Base-by-base conservation (phyloP, 345 rosid species). In the Hirschfeldia incana region DNA sequence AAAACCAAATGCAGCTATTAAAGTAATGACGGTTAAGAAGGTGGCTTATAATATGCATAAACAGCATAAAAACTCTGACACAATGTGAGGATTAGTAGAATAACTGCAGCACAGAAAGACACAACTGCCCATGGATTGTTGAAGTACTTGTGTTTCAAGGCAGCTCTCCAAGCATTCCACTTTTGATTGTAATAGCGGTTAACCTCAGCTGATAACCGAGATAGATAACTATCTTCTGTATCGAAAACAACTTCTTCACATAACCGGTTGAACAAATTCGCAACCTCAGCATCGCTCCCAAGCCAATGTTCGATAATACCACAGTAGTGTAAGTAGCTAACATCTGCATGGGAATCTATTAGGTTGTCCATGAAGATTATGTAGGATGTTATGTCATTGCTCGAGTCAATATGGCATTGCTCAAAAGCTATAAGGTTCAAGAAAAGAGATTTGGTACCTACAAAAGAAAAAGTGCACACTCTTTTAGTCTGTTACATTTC, bases 161-260 rank as follows among this genome's bases (percentile, higher is more conserved):
- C 86, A 3, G 95, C 95, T 1, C 86, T 85, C 98, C 95, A 91
- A 58, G 94, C 83, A 69, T 94, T 92, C 97, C 98, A 94, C 83
- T 81, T 82, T 59, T 88, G 91, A 64, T 91, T 85, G 70, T 90
- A 91, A 39, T 90, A 87, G 3, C 78, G 81, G 74, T 91, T 90
- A n/a, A 92, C 84, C 29, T 94, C 89, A 62, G 78, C 84, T 1
- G 97, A 90, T 81, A 94, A 58, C 4, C 57, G 73, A 32, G 91
- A 87, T 16, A 94, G 85, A 77, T 89, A 90, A 42, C 93, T 92
- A 80, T 88, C 80, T 21, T 81, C 88, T 36, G 88, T 86, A 27
- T 94, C 95, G 2, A 90, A 92, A 73, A 91, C 97, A 37, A 90
- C 98, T 80, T 90, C 98, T 81, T 90, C 86, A 68, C 98, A 90